A percentile compares a stretch with the other conserved stretches of the same genome.
Conservation (phyloP, 2,329 filamentous ascomycete genomes). For the Tolypocladium paradoxum region DNA sequence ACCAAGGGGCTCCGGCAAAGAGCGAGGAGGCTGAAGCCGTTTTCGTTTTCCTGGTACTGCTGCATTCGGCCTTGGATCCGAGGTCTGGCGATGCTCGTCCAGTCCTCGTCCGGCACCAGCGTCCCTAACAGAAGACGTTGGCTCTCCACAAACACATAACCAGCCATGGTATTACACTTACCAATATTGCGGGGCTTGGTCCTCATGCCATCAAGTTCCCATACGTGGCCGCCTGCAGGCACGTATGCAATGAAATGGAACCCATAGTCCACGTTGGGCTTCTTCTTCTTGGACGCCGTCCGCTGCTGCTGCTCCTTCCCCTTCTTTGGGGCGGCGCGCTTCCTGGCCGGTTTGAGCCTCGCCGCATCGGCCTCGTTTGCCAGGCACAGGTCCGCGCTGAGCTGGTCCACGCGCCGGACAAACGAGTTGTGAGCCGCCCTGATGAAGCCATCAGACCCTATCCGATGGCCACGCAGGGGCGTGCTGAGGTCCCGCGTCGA, state of each 20-base stretch:
- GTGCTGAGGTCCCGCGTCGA: slow-evolving; percentile 60
- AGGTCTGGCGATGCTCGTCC: slow-evolving; percentile 54
- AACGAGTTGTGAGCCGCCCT: slow-evolving; percentile 83
- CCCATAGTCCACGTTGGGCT: slow-evolving; percentile 44
- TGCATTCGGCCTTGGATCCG: slow-evolving; percentile 59
- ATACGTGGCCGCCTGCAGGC: slow-evolving; percentile 61
- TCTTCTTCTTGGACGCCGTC: slow-evolving; percentile 23
- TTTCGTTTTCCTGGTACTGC: slow-evolving; percentile 50
- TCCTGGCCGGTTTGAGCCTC: slow-evolving; percentile 22
- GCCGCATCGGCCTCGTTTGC: slow-evolving; percentile 39
- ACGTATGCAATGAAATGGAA: slow-evolving; percentile 91
- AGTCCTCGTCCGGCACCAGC: slow-evolving; percentile 31
- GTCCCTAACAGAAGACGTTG: slow-evolving; percentile 5
- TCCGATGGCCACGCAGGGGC: slow-evolving; percentile 61
- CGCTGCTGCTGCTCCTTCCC: slow-evolving; percentile 20
- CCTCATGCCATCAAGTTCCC: slow-evolving; percentile 83
- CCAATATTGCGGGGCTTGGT: slow-evolving; percentile 44
- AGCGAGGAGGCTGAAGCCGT: slow-evolving; percentile 70
- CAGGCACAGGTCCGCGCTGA: slow-evolving; percentile 58
- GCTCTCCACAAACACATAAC: background rate
- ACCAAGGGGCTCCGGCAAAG: slow-evolving; percentile 57
- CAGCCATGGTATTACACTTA: slow-evolving; percentile 5
- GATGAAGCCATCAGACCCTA: slow-evolving; percentile 66
- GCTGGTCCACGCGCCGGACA: slow-evolving; percentile 64
- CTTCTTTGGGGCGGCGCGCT: slow-evolving; percentile 22